phyloP scores from a whole-genome alignment of 2,329 filamentous ascomycete species.

The Domatiomyces globalis region DNA sequence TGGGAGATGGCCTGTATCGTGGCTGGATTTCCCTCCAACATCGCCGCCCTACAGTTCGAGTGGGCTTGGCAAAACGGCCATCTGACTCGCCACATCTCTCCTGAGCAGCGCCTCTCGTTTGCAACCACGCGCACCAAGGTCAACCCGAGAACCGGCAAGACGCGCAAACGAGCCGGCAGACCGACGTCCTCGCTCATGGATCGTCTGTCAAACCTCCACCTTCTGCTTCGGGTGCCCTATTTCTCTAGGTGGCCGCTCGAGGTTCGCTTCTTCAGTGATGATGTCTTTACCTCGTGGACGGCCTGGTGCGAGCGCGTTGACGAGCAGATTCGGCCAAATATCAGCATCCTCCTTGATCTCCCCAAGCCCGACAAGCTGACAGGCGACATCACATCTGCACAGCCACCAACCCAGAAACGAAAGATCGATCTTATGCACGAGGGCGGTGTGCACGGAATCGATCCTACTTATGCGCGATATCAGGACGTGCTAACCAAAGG shows the following conservation, averaged over 20 bases:
- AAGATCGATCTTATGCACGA: conserved; percentile 18
- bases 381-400: conserved; percentile 15
- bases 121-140: conserved; percentile 10
- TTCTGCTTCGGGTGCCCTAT: conserved; percentile 63
- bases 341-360: conserved; percentile 43
- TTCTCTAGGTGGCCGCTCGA: conserved; percentile 73
- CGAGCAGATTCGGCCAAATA: conserved; percentile 33
- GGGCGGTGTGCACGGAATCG: conserved; percentile 32
- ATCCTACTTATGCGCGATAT: conserved; percentile 39
- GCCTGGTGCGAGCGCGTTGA: conserved; percentile 39
- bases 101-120: conserved; percentile 30
- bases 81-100: conserved; percentile 61
- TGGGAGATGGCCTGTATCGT: conserved; percentile 87
- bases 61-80: conserved; percentile 89
- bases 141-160: conserved; percentile 24
- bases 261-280: conserved; percentile 60
- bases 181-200: conserved; percentile 50
- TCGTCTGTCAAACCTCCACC: conserved; percentile 64
- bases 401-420: conserved; percentile 10
- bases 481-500: conserved; percentile 41
- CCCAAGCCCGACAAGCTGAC: conserved; percentile 13
- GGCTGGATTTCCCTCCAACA: conserved; percentile 73
- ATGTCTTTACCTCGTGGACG: conserved; percentile 57
- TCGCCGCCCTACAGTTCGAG: conserved; percentile 87
- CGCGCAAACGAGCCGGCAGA: conserved; percentile 38